These are phyloP conservation scores for Bryoerythrophyllum caledonicum DNA, from an alignment of 225 moss, liverwort and hornwort species.

Conservation along the genomic window DNA sequence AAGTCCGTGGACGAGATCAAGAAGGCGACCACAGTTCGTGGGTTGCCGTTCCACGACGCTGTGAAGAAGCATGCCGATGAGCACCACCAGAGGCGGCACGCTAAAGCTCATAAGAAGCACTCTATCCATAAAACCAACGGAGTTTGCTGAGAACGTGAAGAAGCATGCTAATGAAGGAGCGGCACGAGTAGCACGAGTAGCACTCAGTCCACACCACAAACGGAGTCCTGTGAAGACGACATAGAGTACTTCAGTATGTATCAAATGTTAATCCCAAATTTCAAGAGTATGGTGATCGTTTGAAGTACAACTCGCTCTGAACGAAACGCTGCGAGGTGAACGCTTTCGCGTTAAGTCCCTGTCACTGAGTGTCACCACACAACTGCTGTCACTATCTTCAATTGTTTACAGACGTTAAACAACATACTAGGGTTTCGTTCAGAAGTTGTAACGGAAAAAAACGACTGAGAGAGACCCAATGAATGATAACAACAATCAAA, in stretches of 20 bases:
- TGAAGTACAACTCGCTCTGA: no score
- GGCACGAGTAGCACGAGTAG: no score
- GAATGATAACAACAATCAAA: slow-evolving; percentile 15
- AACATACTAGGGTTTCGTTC: no score
- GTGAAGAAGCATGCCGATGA: slow-evolving; percentile 15
- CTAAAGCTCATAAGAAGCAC: slow-evolving; percentile 32
- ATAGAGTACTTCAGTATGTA: no score
- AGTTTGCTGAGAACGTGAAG: slow-evolving; percentile 28
- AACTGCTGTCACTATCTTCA: neutral
- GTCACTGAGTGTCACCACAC: neutral
- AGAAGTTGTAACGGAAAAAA: neutral
- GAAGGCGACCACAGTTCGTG: neutral
- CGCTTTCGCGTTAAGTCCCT: neutral
- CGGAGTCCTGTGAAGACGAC: neutral
- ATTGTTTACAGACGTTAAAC: neutral
- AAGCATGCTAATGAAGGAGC: neutral
- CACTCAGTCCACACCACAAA: no score
- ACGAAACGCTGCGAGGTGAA: neutral
- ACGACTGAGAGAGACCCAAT: neutral
- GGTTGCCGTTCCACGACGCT: slow-evolving; percentile 21
- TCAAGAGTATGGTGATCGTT: neutral
- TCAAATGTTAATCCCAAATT: no score
- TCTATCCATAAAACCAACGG: slow-evolving; percentile 33
- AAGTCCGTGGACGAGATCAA: slow-evolving; percentile 14
- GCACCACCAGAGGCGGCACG: neutral